These are phyloP conservation scores for Chenopodium formosanum DNA, from an alignment of 148 eudicot genomes.

Conservation along the genomic window DNA sequence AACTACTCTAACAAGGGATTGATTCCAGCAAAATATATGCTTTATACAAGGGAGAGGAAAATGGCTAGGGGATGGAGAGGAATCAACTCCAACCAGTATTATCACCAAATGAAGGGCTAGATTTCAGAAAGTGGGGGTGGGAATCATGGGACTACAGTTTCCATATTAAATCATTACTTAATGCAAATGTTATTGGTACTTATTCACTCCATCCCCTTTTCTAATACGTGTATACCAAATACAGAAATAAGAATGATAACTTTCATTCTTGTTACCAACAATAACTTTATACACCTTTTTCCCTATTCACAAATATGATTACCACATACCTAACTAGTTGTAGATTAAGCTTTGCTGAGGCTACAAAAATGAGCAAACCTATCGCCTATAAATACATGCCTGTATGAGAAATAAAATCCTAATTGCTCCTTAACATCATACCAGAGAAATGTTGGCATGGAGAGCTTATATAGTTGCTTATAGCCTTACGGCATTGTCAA, in stretches of 20 bases:
- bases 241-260: background rate
- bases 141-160: background rate
- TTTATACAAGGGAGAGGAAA: background rate
- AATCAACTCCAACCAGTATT: background rate
- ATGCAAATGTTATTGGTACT: too few species aligned
- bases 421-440: background rate
- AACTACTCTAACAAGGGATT: background rate
- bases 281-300: background rate
- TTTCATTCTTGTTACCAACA: background rate
- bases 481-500: background rate
- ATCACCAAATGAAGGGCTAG: background rate
- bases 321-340: background rate
- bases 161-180: background rate
- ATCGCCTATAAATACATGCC: background rate
- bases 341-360: background rate
- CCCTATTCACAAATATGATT: background rate
- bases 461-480: background rate
- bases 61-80: background rate
- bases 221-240: background rate
- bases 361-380: background rate
- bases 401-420: background rate
- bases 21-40: background rate
- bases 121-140: background rate
- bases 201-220: too few species aligned
- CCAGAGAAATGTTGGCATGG: background rate